Conservation (phyloP, 2,329 filamentous ascomycete genomes). For the Helotiales sp. region DNA sequence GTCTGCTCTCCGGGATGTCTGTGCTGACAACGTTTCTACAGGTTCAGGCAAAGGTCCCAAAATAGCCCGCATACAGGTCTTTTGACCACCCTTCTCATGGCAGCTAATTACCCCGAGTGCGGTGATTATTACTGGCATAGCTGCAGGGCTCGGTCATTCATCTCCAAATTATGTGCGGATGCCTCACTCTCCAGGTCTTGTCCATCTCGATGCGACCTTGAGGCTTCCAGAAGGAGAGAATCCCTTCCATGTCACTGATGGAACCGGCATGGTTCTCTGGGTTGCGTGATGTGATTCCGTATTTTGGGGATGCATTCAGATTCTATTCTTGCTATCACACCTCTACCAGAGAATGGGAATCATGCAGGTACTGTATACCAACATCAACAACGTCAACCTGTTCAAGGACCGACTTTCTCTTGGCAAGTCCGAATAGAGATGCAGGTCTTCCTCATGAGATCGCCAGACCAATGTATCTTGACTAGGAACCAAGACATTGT, state of each 20-base stretch:
- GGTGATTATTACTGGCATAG: conserved; percentile 14
- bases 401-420: not conserved
- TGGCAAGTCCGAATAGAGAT: not conserved
- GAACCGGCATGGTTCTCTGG: not conserved
- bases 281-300: not conserved
- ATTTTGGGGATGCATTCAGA: conserved; percentile 2
- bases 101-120: conserved; percentile 16
- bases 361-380: conserved; percentile 7
- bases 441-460: not conserved
- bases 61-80: conserved; percentile 27
- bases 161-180: conserved; percentile 1
- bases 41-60: conserved; percentile 15
- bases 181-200: not conserved
- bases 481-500: not conserved
- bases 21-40: conserved; percentile 4
- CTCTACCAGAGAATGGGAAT: not conserved
- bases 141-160: not conserved
- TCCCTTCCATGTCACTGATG: not conserved
- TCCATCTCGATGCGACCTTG: not conserved
- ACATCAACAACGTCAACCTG: conserved; percentile 5
- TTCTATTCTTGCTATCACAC: conserved; percentile 7
- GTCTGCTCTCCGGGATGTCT: not conserved
- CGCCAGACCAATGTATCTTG: too few relatives aligned
- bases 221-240: not conserved
- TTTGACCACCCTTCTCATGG: conserved; percentile 9